Conservation (phyloP, 176 grass and related monocot species). For the Chrysopogon serrulatus region DNA sequence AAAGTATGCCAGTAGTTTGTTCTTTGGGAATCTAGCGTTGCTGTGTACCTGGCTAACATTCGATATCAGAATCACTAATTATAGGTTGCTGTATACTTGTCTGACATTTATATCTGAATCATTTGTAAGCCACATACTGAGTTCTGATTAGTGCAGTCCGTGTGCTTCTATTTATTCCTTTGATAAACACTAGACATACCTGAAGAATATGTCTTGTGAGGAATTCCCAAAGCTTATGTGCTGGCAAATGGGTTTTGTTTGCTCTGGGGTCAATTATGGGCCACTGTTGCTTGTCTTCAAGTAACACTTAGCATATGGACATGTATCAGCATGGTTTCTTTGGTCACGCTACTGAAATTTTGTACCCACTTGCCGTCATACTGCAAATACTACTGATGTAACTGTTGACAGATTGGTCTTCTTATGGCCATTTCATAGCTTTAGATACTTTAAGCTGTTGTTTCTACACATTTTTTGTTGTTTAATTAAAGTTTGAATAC, state of each 20-base stretch:
- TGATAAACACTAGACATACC: not conserved
- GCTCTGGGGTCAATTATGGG: not conserved
- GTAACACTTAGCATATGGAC: not conserved
- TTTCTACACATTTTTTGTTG: not conserved
- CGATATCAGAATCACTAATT: not conserved
- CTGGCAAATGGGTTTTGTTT: not conserved
- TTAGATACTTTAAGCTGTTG: not conserved
- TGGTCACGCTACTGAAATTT: not conserved
- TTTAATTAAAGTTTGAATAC: not conserved
- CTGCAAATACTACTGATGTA: not conserved
- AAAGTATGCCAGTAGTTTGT: not conserved
- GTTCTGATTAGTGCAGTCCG: not conserved
- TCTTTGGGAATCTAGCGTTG: not conserved
- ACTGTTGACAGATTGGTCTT: not conserved
- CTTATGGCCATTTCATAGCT: not conserved
- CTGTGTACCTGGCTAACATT: not conserved
- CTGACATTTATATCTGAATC: not conserved
- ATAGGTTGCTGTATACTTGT: not conserved
- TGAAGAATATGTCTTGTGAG: not conserved
- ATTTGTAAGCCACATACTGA: not conserved
- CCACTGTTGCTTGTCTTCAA: not conserved
- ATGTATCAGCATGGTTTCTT: not conserved
- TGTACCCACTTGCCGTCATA: not conserved
- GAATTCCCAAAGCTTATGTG: not conserved
- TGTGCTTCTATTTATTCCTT: not conserved